Conservation (phyloP, 768 basidiomycete genomes). For the Amanita brunnescens region DNA sequence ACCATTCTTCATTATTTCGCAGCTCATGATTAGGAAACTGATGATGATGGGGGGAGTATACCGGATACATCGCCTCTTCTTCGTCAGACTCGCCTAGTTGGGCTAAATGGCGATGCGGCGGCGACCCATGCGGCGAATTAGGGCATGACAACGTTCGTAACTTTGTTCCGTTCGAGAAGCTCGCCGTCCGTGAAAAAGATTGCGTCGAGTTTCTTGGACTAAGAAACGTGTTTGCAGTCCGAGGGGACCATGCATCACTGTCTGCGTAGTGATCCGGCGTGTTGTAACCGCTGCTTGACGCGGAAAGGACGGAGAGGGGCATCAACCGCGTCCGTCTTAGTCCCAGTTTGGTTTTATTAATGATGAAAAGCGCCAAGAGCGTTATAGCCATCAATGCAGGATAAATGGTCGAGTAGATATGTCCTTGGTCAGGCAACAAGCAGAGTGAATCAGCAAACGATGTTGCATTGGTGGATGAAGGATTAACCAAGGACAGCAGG, state of each 20-base stretch:
- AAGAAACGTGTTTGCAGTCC: neutral
- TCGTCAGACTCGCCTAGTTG: slow-evolving; percentile 30
- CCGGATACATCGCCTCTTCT: slow-evolving; percentile 41
- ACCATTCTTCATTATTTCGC: slow-evolving; percentile 28
- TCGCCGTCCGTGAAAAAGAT: slow-evolving; percentile 8
- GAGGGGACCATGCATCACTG: neutral
- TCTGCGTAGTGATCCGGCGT: neutral
- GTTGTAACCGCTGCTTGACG: neutral
- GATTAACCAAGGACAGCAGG: slow-evolving; percentile 54
- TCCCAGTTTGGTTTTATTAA: slow-evolving; percentile 27
- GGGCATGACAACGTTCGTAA: slow-evolving; percentile 18
- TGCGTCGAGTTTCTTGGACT: slow-evolving; percentile 5
- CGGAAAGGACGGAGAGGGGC: slow-evolving; percentile 8
- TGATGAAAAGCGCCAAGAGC: slow-evolving; percentile 33
- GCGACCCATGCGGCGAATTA: slow-evolving; percentile 25
- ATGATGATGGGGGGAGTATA: slow-evolving; percentile 32
- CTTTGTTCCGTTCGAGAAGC: slow-evolving; percentile 6
- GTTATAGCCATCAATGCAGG: slow-evolving; percentile 53
- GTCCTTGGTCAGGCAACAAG: slow-evolving; percentile 64
- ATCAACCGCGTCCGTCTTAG: slow-evolving; percentile 17
- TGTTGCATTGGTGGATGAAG: slow-evolving; percentile 21
- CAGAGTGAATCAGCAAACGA: slow-evolving; percentile 65
- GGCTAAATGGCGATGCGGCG: neutral
- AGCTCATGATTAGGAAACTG: slow-evolving; percentile 16
- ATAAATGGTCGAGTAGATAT: slow-evolving; percentile 55